These are phyloP conservation scores for Candida glucosophila DNA, from an alignment of 1,139 yeast genomes.

Conservation along the genomic window DNA sequence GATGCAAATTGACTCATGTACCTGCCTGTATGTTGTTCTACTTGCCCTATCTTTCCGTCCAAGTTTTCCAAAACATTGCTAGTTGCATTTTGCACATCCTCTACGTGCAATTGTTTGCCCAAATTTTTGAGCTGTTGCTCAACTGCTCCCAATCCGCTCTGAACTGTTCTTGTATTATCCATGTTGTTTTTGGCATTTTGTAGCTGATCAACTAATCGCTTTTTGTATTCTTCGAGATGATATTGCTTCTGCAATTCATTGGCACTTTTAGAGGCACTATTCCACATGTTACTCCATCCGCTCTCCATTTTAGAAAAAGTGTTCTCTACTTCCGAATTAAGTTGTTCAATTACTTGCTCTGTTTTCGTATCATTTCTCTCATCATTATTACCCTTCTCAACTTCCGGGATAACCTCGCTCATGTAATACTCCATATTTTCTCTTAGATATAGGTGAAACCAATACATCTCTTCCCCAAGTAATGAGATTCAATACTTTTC, in stretches of 20 bases:
- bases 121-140: slow-evolving; percentile 25
- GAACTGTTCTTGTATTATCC: slow-evolving; percentile 16
- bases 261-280: slow-evolving; percentile 25
- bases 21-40: slow-evolving; percentile 56
- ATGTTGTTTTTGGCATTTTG: slow-evolving; percentile 21
- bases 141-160: slow-evolving; percentile 19
- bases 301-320: slow-evolving; percentile 39
- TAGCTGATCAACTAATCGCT: slow-evolving; percentile 25
- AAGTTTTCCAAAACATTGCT: slow-evolving; percentile 53
- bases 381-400: slow-evolving; percentile 7
- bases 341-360: slow-evolving; percentile 37
- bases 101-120: slow-evolving; percentile 10
- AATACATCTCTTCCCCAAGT: too few species aligned
- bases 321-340: slow-evolving; percentile 47
- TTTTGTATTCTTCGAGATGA: slow-evolving; percentile 34
- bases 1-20: slow-evolving; percentile 52
- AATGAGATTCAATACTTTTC: too few species aligned
- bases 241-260: slow-evolving; percentile 23
- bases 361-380: slow-evolving; percentile 17
- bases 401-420: slow-evolving; percentile 14
- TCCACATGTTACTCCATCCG: slow-evolving; percentile 32
- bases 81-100: slow-evolving; percentile 31
- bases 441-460: too few species aligned
- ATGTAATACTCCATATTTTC: too few species aligned
- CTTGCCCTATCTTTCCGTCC: slow-evolving; percentile 58